Evolutionary conservation across 495 filamentous ascomycete genomes (phyloP), one percentile per base, ranked within the genome.

Genomic region (Penicillium macrosclerotiorum): DNA sequence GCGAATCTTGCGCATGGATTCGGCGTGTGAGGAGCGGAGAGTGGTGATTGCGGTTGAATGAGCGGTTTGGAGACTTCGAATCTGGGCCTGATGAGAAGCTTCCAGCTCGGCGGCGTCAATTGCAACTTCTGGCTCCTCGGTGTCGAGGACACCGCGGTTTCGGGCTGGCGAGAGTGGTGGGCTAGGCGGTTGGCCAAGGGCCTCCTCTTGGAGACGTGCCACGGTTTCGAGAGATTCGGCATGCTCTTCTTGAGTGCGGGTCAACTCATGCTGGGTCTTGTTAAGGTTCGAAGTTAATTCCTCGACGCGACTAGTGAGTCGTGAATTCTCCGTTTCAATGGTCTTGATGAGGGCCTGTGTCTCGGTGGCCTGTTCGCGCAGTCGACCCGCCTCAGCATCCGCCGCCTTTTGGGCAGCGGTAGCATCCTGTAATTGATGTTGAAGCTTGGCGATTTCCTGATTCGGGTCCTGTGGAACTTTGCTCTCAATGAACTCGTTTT

Each of bases 201-300:
- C 88, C 61, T 96, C 89, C 46, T 93, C 89, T 59, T 93, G 88
- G 56, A 97, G 78, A 37, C 88, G 80, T 61, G 94, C 90, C 65
- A 92, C 83, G 52, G 88, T 96, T 38, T 81, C 78, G 0, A 84
- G 76, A 17, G 60, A 61, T 32, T 62, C 54, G 16, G 64, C 61
- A 35, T 73, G 65, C 20, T 66, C 54, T 17, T 69, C 63, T 57
- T 61, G 59, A 5, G 64, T 45, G n/a, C 55, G 60, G 23, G 52
- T 54, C 3, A 71, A 39, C 11, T 75, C 71, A 8, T 56, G 48
- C 7, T 69, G 55, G 5, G 63, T 47, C 23, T 70, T 65, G 45
- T 60, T 57, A 20, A 74, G 54, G 13, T 47, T 57, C 11, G 65
- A 50, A 23, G 53, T 71, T 11, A 71, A 50, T 17, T 73, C 68